Evolutionary conservation across 805 yeast genomes (phyloP).

Genomic region (Ogataea corticis): DNA sequence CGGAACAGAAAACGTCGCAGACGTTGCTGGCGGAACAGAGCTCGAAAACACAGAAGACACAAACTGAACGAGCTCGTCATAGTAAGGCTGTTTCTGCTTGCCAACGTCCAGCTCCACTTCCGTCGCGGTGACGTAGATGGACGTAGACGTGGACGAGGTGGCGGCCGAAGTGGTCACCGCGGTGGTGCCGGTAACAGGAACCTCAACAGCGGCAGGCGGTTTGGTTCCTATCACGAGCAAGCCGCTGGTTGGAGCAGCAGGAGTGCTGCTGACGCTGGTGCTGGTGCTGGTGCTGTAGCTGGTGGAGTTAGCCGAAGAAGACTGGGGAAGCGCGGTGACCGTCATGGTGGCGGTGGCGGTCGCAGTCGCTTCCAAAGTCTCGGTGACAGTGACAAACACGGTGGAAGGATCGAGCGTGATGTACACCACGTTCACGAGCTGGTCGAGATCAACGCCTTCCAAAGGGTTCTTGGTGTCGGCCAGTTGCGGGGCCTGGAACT

Average conservation of each 20-base stretch:
- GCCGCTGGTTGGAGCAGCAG: conserved; percentile 2
- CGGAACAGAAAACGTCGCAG: not conserved
- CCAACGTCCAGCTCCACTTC: not conserved
- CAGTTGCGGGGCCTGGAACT: conserved; percentile 5
- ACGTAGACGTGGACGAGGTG: not conserved
- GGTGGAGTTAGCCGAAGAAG: not conserved
- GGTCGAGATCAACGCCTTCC: conserved; percentile 21
- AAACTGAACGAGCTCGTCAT: conserved; percentile 16
- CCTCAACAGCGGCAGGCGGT: not conserved
- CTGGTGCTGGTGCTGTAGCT: not conserved
- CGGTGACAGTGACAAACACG: conserved; percentile 28
- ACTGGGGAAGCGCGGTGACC: conserved; percentile 14
- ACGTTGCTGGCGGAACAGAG: not conserved
- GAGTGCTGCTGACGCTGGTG: not conserved
- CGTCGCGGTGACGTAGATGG: not conserved
- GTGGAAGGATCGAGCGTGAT: conserved; percentile 28
- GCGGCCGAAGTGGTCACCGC: not conserved
- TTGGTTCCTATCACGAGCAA: not conserved
- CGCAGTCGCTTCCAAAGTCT: conserved; percentile 19
- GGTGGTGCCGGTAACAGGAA: not conserved
- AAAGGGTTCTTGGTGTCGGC: conserved; percentile 12
- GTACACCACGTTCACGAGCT: conserved; percentile 26
- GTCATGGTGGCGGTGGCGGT: conserved; percentile 17
- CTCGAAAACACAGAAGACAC: conserved; percentile 18
- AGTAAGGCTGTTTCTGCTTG: conserved; percentile 5